A percentile compares a stretch with the other conserved stretches of the same genome.
These are phyloP conservation scores for Ceratocystis alfenasii DNA, from an alignment of 2,329 filamentous ascomycete species.

Conservation along the genomic window DNA sequence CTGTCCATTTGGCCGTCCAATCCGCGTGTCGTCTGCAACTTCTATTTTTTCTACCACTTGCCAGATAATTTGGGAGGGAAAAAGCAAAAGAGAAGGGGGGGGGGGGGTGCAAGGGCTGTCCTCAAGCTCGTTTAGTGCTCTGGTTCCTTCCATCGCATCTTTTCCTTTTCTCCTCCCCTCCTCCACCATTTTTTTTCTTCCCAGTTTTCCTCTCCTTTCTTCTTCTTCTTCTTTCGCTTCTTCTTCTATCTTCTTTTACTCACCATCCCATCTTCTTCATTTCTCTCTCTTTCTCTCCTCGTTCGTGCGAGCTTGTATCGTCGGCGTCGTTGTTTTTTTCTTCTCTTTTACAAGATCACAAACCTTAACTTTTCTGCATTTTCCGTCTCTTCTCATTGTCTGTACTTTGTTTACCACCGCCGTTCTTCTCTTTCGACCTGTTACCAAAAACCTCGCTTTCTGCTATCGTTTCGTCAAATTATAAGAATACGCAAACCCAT, in stretches of 20 bases:
- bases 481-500: constrained; percentile 13
- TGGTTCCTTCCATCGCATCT: constrained; percentile 13
- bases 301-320: constrained; percentile 27
- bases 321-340: constrained; percentile 27
- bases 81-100: neutral
- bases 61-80: neutral
- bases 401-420: constrained; percentile 24
- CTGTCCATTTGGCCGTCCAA: neutral
- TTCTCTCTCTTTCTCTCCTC: constrained; percentile 28
- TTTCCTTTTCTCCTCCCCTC: constrained; percentile 26
- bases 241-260: constrained; percentile 28
- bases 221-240: constrained; percentile 28
- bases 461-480: constrained; percentile 16
- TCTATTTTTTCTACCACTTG: constrained; percentile 11
- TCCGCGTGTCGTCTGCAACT: constrained; percentile 11
- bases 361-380: constrained; percentile 23
- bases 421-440: constrained; percentile 21
- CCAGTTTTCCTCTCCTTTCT: constrained; percentile 25
- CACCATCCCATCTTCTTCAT: constrained; percentile 29
- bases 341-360: constrained; percentile 25
- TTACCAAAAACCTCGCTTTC: constrained; percentile 8
- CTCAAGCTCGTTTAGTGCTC: neutral
- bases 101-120: neutral
- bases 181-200: constrained; percentile 25
- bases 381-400: constrained; percentile 22